Conservation (phyloP, 2,329 filamentous ascomycete genomes). For the Claviceps pusilla region DNA sequence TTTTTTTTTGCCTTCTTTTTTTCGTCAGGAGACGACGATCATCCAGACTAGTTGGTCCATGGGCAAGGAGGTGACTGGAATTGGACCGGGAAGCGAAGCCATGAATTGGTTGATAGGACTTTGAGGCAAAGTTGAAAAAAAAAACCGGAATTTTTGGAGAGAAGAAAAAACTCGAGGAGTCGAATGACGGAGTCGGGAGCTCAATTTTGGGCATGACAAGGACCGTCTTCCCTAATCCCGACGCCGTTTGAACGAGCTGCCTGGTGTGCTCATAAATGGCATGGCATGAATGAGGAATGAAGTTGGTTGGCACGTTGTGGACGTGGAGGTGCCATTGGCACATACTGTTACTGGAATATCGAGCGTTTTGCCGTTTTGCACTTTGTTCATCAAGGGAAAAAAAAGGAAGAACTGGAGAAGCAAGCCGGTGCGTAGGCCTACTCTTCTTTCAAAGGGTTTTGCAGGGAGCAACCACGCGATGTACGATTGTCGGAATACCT, state of each 20-base stretch:
- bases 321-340: background rate
- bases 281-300: background rate
- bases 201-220: background rate
- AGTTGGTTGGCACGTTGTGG: background rate
- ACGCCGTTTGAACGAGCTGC: background rate
- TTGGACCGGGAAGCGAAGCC: background rate
- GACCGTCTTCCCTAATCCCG: background rate
- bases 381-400: background rate
- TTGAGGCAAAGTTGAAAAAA: background rate
- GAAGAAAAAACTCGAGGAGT: background rate
- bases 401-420: background rate
- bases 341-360: background rate
- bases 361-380: background rate
- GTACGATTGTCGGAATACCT: conserved; percentile 11
- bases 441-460: background rate
- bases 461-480: conserved; percentile 4
- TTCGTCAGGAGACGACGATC: background rate
- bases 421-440: background rate
- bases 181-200: background rate
- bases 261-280: background rate
- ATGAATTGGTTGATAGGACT: background rate
- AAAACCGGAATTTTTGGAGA: background rate
- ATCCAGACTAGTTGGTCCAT: background rate
- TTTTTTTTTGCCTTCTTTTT: no score
- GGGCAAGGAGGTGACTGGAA: background rate